These are phyloP conservation scores for Hanseniaspora uvarum DNA, from an alignment of 1,139 yeast genomes.

Conservation along the genomic window DNA sequence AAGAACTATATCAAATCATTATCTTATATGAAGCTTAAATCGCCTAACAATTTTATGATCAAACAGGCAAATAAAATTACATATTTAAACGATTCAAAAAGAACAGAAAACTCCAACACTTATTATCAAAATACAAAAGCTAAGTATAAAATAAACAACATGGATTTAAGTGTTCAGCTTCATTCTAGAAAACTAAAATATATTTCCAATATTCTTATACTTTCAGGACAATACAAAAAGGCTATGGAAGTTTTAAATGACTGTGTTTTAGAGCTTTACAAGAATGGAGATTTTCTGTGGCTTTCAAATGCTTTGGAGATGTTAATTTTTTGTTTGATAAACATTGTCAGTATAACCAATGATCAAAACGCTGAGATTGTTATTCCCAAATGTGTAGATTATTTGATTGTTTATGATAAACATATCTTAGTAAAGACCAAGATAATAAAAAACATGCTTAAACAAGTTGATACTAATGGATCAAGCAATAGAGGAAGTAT, in stretches of 20 bases:
- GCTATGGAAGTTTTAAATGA: conserved; percentile 68
- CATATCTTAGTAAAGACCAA: conserved; percentile 26
- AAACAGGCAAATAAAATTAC: conserved; percentile 27
- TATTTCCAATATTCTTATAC: conserved; percentile 61
- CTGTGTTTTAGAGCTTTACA: conserved; percentile 49
- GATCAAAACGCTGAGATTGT: background rate
- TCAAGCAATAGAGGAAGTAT: conserved; percentile 24
- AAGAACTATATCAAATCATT: conserved; percentile 62
- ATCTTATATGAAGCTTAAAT: conserved; percentile 58
- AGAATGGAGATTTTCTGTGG: conserved; percentile 74
- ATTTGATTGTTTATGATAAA: conserved; percentile 30
- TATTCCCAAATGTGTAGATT: conserved; percentile 55
- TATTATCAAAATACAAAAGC: conserved; percentile 22
- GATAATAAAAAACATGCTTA: conserved; percentile 22
- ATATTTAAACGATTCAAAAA: conserved; percentile 24
- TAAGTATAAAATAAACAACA: conserved; percentile 22
- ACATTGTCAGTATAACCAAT: conserved; percentile 42
- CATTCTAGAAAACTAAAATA: conserved; percentile 69
- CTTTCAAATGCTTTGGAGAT: conserved; percentile 79
- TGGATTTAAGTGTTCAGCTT: conserved; percentile 33
- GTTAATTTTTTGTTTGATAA: conserved; percentile 52
- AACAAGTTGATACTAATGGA: conserved; percentile 7
- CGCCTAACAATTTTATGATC: conserved; percentile 58
- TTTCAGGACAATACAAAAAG: conserved; percentile 68
- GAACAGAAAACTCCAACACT: conserved; percentile 2